A percentile compares a stretch with the other conserved stretches of the same genome.
These are phyloP conservation scores for Meyerozyma carpophila DNA, from an alignment of 1,139 yeast species.

Conservation along the genomic window DNA sequence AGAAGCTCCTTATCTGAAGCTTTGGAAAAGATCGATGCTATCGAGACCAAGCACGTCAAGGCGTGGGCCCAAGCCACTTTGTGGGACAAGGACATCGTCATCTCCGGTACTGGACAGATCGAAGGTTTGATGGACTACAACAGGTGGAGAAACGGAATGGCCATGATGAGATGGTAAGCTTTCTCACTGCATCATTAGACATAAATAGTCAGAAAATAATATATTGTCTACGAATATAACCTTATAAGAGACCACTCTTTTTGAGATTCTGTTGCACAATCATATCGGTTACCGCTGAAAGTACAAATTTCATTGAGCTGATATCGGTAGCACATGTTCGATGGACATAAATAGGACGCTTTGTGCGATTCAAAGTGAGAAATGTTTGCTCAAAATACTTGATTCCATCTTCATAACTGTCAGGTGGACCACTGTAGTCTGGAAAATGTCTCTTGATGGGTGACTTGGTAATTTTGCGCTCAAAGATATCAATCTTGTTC, in stretches of 20 bases:
- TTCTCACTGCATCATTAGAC: constrained; percentile 1
- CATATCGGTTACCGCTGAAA: constrained; percentile 90
- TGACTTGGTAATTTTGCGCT: constrained; percentile 58
- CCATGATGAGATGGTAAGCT: constrained; percentile 69
- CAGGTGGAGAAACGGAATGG: constrained; percentile 84
- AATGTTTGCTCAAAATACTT: constrained; percentile 65
- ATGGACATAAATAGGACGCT: constrained; percentile 81
- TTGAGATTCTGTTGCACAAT: constrained; percentile 78
- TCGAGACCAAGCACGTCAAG: constrained; percentile 54
- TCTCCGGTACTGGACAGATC: constrained; percentile 79
- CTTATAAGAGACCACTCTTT: constrained; percentile 64
- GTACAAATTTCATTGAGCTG: constrained; percentile 77
- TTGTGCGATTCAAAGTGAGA: constrained; percentile 54
- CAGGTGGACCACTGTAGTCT: constrained; percentile 58
- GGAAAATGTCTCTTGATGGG: constrained; percentile 70
- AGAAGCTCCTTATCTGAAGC: constrained; percentile 57
- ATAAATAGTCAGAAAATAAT: constrained; percentile 1
- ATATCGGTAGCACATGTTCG: constrained; percentile 96
- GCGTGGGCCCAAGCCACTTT: constrained; percentile 70
- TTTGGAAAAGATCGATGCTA: constrained; percentile 56
- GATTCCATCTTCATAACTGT: constrained; percentile 60
- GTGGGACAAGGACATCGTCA: constrained; percentile 82
- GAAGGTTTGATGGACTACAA: constrained; percentile 77
- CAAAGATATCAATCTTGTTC: constrained; percentile 81
- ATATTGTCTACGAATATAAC: neutral